phyloP scores from a whole-genome alignment of 805 yeast species.

The Starmera quercuum region DNA sequence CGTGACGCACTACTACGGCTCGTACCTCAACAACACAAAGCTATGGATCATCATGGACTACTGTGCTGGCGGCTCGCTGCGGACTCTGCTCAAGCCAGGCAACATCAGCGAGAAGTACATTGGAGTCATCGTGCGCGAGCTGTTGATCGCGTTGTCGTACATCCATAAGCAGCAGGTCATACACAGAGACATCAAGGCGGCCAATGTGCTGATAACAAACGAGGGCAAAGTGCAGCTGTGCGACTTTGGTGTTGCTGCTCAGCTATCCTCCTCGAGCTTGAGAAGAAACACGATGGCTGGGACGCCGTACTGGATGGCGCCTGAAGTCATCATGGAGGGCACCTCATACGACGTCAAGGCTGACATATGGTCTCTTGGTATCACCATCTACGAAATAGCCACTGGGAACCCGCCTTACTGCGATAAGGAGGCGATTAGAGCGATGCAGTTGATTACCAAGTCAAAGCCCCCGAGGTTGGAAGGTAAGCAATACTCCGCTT shows the following conservation, averaged over 20 bases:
- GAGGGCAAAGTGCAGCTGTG: conserved; percentile 89
- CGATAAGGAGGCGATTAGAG: conserved; percentile 90
- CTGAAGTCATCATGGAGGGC: conserved; percentile 93
- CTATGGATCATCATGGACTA: conserved; percentile 97
- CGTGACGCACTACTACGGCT: conserved; percentile 87
- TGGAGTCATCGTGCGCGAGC: conserved; percentile 79
- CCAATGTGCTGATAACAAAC: conserved; percentile 81
- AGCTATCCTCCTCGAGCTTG: conserved; percentile 61
- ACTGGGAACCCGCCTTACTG: conserved; percentile 98
- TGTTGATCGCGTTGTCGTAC: conserved; percentile 65
- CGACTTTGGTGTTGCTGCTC: conserved; percentile 98
- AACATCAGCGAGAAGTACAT: conserved; percentile 77
- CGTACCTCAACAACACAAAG: conserved; percentile 79
- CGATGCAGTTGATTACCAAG: conserved; percentile 88
- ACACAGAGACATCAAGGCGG: conserved; percentile 95
- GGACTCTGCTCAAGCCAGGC: conserved; percentile 77
- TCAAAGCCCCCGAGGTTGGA: conserved; percentile 93
- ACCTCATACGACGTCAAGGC: conserved; percentile 84
- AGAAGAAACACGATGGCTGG: conserved; percentile 95
- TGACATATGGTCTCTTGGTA: conserved; percentile 96
- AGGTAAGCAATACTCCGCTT: conserved; percentile 72
- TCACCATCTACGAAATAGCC: conserved; percentile 88
- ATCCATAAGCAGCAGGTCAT: conserved; percentile 89
- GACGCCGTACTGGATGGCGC: conserved; percentile 99
- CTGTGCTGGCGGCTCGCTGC: conserved; percentile 88